These are phyloP conservation scores for Boletus sp. DNA, from an alignment of 768 basidiomycete species.

Conservation along the genomic window DNA sequence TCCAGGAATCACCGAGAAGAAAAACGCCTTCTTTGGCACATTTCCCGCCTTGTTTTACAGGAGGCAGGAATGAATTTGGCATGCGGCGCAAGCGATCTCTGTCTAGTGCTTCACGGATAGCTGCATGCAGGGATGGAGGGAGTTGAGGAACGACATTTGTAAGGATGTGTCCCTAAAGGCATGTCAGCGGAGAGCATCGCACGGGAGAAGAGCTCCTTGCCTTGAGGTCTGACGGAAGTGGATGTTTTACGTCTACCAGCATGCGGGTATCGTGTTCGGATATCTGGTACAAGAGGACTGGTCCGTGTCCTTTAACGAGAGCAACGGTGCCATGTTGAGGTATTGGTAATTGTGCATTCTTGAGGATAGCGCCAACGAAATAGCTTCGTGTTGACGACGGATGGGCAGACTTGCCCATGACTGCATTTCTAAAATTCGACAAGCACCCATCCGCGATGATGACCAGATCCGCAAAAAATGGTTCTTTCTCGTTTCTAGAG, in stretches of 20 bases:
- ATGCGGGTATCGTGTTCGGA: constrained; percentile 86
- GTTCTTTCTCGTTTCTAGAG: constrained; percentile 41
- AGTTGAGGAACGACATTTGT: constrained; percentile 76
- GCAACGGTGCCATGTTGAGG: constrained; percentile 81
- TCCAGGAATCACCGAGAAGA: constrained; percentile 94
- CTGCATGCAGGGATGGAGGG: constrained; percentile 62
- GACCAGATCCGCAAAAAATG: constrained; percentile 72
- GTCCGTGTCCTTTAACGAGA: constrained; percentile 76
- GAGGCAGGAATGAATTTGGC: constrained; percentile 93
- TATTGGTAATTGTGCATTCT: constrained; percentile 71
- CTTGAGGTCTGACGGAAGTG: constrained; percentile 80
- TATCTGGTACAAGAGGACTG: constrained; percentile 92
- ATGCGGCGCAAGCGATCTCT: constrained; percentile 81
- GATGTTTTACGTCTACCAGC: constrained; percentile 84
- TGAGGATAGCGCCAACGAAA: constrained; percentile 83
- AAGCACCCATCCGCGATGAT: constrained; percentile 93
- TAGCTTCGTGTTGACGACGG: constrained; percentile 64
- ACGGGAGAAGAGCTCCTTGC: constrained; percentile 31
- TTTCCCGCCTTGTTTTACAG: constrained; percentile 58
- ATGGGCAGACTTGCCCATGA: constrained; percentile 50
- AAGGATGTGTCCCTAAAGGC: constrained; percentile 60
- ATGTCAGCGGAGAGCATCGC: constrained; percentile 1
- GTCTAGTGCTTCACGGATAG: constrained; percentile 68
- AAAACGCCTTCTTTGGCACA: constrained; percentile 64
- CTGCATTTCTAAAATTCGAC: constrained; percentile 78